These are phyloP conservation scores for Microsporum canis DNA, from an alignment of 2,329 filamentous ascomycete genomes.

Conservation along the genomic window DNA sequence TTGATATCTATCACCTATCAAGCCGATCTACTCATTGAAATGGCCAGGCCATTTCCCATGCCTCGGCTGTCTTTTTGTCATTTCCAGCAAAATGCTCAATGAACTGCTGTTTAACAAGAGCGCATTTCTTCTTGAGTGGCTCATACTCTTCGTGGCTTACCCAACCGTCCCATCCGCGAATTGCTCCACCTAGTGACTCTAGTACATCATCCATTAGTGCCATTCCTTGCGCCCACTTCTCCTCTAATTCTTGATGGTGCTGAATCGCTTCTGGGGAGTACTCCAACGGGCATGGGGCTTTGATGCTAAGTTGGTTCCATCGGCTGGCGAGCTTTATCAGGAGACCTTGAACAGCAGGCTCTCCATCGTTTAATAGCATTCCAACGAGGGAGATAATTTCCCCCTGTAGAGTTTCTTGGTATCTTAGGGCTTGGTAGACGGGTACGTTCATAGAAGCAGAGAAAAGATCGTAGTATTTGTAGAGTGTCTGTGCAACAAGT, in stretches of 20 bases:
- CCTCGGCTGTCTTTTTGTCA: slow-evolving; percentile 4
- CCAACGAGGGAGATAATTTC: background rate
- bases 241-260: slow-evolving; percentile 3
- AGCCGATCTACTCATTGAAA: background rate
- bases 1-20: too few relatives aligned
- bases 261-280: slow-evolving; percentile 3
- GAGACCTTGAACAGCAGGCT: background rate
- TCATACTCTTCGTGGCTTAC: slow-evolving; percentile 6
- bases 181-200: slow-evolving; percentile 1
- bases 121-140: slow-evolving; percentile 4
- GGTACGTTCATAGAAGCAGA: background rate
- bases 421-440: background rate
- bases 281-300: background rate
- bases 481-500: background rate
- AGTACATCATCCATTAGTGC: slow-evolving; percentile 7
- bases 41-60: slow-evolving; percentile 3
- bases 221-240: slow-evolving; percentile 9
- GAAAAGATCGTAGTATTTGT: background rate
- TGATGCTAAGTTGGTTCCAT: background rate
- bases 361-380: background rate
- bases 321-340: background rate
- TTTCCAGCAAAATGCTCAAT: slow-evolving; percentile 5
- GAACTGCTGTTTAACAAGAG: slow-evolving; percentile 7
- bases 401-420: background rate
- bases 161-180: slow-evolving; percentile 5